phyloP scores from a whole-genome alignment of 2,329 filamentous ascomycete genomes.

The Scopulariopsis brevicaulis region DNA sequence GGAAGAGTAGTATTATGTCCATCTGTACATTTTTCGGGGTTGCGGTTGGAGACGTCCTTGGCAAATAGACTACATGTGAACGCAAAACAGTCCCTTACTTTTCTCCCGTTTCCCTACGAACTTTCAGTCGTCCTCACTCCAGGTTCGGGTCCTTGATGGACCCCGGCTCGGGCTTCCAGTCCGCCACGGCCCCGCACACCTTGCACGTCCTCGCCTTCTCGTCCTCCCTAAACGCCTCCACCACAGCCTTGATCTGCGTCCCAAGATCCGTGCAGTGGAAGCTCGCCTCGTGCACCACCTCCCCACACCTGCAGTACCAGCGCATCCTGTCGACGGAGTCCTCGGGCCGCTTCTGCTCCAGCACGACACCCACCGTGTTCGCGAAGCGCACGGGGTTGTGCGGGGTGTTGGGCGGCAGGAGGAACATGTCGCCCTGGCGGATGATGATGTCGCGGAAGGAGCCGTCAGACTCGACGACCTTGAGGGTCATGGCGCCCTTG shows the following conservation, averaged over 20 bases:
- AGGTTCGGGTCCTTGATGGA: slow-evolving; percentile 49
- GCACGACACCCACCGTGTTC: slow-evolving; percentile 84
- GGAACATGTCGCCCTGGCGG: slow-evolving; percentile 85
- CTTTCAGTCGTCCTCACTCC: slow-evolving; percentile 7
- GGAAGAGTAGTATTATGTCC: neutral
- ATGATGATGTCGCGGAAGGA: slow-evolving; percentile 78
- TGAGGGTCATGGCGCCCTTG: slow-evolving; percentile 85
- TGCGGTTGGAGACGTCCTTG: neutral
- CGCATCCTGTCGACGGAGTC: slow-evolving; percentile 65
- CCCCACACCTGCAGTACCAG: slow-evolving; percentile 78
- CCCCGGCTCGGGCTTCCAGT: slow-evolving; percentile 52
- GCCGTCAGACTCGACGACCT: slow-evolving; percentile 61
- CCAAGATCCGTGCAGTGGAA: slow-evolving; percentile 89
- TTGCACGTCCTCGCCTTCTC: slow-evolving; percentile 62
- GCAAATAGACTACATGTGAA: neutral
- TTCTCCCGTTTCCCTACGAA: too few relatives aligned
- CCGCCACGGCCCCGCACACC: slow-evolving; percentile 65
- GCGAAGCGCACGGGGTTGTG: slow-evolving; percentile 93
- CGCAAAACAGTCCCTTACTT: neutral
- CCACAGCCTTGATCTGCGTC: slow-evolving; percentile 86
- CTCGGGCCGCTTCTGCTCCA: slow-evolving; percentile 71
- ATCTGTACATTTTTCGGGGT: neutral
- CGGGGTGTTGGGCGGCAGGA: slow-evolving; percentile 87
- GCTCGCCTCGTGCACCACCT: slow-evolving; percentile 70
- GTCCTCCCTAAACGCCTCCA: slow-evolving; percentile 64